Percentiles rank a stretch among this genome's conserved stretches.
Evolutionary conservation across 129 eudicot species (phyloP).

Genomic region (Saussurea involucrata): DNA sequence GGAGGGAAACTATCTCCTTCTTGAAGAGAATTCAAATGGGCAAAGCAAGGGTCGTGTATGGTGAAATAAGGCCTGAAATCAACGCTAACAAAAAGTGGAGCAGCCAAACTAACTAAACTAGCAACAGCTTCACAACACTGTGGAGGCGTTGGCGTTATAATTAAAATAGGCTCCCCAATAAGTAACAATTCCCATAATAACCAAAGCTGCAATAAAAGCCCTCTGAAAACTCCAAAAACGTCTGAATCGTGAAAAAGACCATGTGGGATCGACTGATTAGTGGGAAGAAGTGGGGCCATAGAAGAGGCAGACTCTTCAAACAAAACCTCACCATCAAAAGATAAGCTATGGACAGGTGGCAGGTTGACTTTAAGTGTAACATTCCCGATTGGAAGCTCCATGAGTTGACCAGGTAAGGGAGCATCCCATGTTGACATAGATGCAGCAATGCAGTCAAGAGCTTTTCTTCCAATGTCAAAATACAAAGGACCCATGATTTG

Average conservation of each 20-base stretch:
- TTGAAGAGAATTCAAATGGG: constrained; percentile 67
- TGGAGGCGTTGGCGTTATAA: constrained; percentile 95
- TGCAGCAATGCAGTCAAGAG: constrained; percentile 74
- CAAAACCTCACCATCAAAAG: constrained; percentile 50
- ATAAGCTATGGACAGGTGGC: constrained; percentile 91
- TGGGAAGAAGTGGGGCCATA: constrained; percentile 85
- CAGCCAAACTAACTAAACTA: constrained; percentile 76
- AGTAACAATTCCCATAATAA: constrained; percentile 83
- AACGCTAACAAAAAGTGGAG: constrained; percentile 84
- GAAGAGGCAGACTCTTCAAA: constrained; percentile 77
- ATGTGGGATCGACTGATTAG: constrained; percentile 84
- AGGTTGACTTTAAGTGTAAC: constrained; percentile 82
- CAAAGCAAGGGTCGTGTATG: constrained; percentile 82
- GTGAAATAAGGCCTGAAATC: constrained; percentile 98
- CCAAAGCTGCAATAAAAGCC: constrained; percentile 89
- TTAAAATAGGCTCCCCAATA: constrained; percentile 83
- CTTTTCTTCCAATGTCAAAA: constrained; percentile 85
- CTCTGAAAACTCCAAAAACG: constrained; percentile 76
- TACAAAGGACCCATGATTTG: constrained; percentile 95
- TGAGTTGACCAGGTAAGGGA: constrained; percentile 79
- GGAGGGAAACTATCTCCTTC: constrained; percentile 78
- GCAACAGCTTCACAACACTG: constrained; percentile 98
- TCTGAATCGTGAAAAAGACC: constrained; percentile 94
- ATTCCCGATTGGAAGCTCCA: constrained; percentile 95
- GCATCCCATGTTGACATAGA: constrained; percentile 81